Evolutionary conservation across 371 early-diverging fungal species (phyloP), one percentile per base, ranked within the genome.

Genomic region (Mortierella sp.): DNA sequence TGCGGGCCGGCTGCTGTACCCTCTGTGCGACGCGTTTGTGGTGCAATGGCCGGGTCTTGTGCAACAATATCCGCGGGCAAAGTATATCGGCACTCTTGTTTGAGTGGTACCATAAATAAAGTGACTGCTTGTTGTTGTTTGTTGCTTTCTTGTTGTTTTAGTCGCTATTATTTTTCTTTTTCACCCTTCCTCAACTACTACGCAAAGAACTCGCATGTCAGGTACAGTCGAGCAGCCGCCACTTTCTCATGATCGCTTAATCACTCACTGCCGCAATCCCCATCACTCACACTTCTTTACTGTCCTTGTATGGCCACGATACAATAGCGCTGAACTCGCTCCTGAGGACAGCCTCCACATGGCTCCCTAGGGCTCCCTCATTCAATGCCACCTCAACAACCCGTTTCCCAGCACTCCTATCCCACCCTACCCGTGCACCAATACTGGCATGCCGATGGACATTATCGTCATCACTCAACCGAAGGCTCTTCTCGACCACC

Each of bases 21-120:
- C 79, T 16, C 84, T 97, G 80, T 95, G 91, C 3, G 98, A 98
- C 86, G 82, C 91, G 24, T 97, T 99, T 80, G 70, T 98, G 4
- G 98, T 99, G 13, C 98, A 98, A 83, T 99, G 99, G 99, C 93
- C 93, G 1, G 87, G 90, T 8, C 85, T 98, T 57, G 74, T 26
- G 34, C 63, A 87, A 47, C 83, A 74, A 57, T 93, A 94, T 75
- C 91, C 94, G 21, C 91, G 92, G 11, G 93, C 96, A 19, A 90
- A 95, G 79, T 96, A 94, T 74, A 83, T 88, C 31, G 97, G 96
- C 19, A 80, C 93, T 26, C 89, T 98, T 19, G 94, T 98, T 14
- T 98, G 47, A 44, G 24, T 54, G 21, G 24, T 14, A 8, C 19
- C n/a, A 3, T 5, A 38, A 38, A 38, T 38, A 38, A 38, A 47